phyloP scores from a whole-genome alignment of 352 stramenopile genomes.

The Aphanomyces astaci region DNA sequence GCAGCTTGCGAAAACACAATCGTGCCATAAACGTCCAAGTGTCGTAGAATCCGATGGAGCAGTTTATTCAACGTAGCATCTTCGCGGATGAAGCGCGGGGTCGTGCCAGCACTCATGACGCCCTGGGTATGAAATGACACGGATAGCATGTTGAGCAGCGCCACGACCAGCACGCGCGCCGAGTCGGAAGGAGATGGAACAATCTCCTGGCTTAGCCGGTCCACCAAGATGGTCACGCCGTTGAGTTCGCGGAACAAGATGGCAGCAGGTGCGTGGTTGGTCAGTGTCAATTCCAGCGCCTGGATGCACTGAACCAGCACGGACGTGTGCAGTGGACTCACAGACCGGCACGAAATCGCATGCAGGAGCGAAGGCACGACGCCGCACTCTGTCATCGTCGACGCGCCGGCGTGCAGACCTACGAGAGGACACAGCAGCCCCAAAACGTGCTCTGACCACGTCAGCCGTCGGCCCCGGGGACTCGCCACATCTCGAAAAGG shows the following conservation, averaged over 20 bases:
- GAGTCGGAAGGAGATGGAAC: conserved; percentile 49
- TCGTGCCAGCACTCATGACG: conserved; percentile 80
- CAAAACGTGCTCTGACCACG: conserved; percentile 74
- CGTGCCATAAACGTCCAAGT: conserved; percentile 88
- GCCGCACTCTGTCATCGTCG: conserved; percentile 76
- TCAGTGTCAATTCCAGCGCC: conserved; percentile 75
- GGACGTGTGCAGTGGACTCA: conserved; percentile 52
- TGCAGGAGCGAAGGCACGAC: conserved; percentile 73
- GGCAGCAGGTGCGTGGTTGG: conserved; percentile 52
- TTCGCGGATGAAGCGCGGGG: conserved; percentile 80
- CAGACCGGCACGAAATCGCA: conserved; percentile 51
- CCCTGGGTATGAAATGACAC: conserved; percentile 82
- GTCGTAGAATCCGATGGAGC: conserved; percentile 83
- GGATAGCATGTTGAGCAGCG: conserved; percentile 68
- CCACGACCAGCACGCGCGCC: conserved; percentile 54
- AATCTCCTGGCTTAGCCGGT: no score
- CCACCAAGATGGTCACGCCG: conserved; percentile 73
- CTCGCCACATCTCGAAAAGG: conserved; percentile 44
- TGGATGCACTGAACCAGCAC: conserved; percentile 76
- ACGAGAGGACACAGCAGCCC: conserved; percentile 63
- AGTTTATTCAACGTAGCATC: conserved; percentile 81
- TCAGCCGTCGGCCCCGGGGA: conserved; percentile 44
- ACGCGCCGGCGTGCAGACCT: conserved; percentile 60
- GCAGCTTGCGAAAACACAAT: conserved; percentile 87
- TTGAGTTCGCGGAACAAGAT: conserved; percentile 77